phyloP scores from a whole-genome alignment of 176 grass and related monocot species.

The Triticum urartu region DNA sequence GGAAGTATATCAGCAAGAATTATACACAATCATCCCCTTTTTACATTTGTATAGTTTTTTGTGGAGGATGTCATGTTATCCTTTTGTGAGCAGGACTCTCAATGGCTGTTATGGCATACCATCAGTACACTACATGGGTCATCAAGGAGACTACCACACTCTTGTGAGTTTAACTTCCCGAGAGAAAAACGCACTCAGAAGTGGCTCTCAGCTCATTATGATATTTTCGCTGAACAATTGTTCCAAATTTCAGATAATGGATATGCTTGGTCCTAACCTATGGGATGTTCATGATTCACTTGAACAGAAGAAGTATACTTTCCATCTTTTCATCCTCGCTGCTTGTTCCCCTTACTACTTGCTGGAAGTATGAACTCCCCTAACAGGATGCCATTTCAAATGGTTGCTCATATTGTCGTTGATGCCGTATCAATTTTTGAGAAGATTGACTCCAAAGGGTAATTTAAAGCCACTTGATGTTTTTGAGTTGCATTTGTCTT shows the following conservation, averaged over 20 bases:
- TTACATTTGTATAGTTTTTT: constrained; percentile 11
- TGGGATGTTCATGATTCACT: constrained; percentile 79
- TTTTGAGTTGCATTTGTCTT: not conserved
- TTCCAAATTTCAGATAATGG: constrained; percentile 71
- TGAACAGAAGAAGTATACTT: constrained; percentile 52
- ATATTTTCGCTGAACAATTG: not conserved
- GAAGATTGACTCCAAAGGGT: not conserved
- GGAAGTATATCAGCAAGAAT: constrained; percentile 67
- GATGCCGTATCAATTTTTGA: not conserved
- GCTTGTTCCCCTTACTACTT: constrained; percentile 1
- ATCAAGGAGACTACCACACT: constrained; percentile 20
- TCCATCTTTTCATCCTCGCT: constrained; percentile 6
- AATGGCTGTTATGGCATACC: not conserved
- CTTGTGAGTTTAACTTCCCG: constrained; percentile 30
- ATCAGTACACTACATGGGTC: constrained; percentile 42
- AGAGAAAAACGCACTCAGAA: constrained; percentile 6
- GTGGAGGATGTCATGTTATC: not conserved
- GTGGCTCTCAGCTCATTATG: constrained; percentile 2
- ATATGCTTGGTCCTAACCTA: constrained; percentile 84
- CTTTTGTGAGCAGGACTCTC: not conserved
- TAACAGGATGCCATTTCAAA: not conserved
- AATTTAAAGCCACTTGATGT: not conserved
- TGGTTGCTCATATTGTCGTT: not conserved
- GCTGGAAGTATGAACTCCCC: not conserved
- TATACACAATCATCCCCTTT: not conserved